Percentiles rank a stretch among this genome's conserved stretches.
These are phyloP conservation scores for Gossypium australe DNA, from an alignment of 345 rosid genomes.

Conservation along the genomic window DNA sequence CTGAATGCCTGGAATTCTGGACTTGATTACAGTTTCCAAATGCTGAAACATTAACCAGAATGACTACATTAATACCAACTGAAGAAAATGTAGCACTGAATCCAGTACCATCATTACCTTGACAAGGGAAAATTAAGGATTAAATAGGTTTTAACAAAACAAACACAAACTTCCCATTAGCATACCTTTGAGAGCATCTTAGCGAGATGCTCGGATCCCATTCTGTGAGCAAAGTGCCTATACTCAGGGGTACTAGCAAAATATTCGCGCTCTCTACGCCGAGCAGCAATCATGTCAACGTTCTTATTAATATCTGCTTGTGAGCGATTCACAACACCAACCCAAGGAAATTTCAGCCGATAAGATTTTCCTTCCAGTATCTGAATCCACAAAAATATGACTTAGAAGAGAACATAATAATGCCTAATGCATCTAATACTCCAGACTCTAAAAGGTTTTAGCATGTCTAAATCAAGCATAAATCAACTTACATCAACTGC, in stretches of 20 bases:
- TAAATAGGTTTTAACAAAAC: background rate
- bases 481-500: constrained; percentile 86
- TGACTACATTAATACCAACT: constrained; percentile 7
- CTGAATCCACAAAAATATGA: constrained; percentile 34
- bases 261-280: constrained; percentile 91
- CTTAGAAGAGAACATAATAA: constrained; percentile 7
- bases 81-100: background rate
- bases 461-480: background rate
- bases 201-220: constrained; percentile 98
- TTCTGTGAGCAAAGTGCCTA: constrained; percentile 87
- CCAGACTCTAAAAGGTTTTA: background rate
- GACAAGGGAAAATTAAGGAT: background rate
- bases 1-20: constrained; percentile 92
- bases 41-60: constrained; percentile 50
- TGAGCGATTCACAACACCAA: constrained; percentile 98
- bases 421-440: constrained; percentile 9
- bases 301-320: constrained; percentile 98
- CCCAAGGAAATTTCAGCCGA: constrained; percentile 89
- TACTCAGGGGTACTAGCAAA: constrained; percentile 79
- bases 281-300: constrained; percentile 97
- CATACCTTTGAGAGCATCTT: constrained; percentile 90
- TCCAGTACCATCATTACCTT: background rate
- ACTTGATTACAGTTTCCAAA: constrained; percentile 93
- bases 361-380: constrained; percentile 87
- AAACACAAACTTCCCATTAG: background rate